Evolutionary conservation across 345 rosid genomes (phyloP), one percentile per base, ranked within the genome.

Genomic region (Aquilaria malaccensis): DNA sequence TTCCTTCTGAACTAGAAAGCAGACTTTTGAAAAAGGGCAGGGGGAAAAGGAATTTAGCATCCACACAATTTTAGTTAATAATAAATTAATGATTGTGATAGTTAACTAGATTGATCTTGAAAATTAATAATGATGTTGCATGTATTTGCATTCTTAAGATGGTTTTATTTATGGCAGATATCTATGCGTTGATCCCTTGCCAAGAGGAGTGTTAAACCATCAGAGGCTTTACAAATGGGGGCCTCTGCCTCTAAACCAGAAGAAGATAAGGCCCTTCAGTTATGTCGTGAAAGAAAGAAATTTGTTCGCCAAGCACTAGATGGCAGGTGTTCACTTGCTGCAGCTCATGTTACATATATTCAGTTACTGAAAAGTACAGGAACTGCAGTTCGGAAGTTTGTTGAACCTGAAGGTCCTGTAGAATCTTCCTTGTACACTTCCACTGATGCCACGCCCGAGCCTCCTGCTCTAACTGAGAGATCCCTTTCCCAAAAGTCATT

Each of bases 221-320:
- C n/a, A 30, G 50, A 55, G 15, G 52, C 33, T 45, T 10, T 69
- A 67, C 54, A 65, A 51, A 93, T 88, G 95, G 96, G 97, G 68
- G 81, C 74, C 49, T 56, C 87, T 55, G 74, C 68, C 79, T 88
- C 97, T 64, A 90, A 81, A 72, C 59, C 62, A 46, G 95, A 88
- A 64, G 97, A 90, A 77, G 97, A 86, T 59, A 80, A 85, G 76
- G 96, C 95, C 62, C 74, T 94, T 77, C 86, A 75, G 76, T 80
- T 94, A 63, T 94, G 99, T 74, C 81, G 93, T 6, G 97, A 88
- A 60, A 85, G 99, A 71, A 94, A 80, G 77, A 90, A 86, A 61
- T 86, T 72, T 61, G 86, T 94, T 13, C 72, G 81, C 71, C 97
- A 88, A 78, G 95, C 97, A 45, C 95, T 94, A 6, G 93, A 94